phyloP scores from a whole-genome alignment of 2,329 filamentous ascomycete species.

The Neoscytalidium dimidiatum region DNA sequence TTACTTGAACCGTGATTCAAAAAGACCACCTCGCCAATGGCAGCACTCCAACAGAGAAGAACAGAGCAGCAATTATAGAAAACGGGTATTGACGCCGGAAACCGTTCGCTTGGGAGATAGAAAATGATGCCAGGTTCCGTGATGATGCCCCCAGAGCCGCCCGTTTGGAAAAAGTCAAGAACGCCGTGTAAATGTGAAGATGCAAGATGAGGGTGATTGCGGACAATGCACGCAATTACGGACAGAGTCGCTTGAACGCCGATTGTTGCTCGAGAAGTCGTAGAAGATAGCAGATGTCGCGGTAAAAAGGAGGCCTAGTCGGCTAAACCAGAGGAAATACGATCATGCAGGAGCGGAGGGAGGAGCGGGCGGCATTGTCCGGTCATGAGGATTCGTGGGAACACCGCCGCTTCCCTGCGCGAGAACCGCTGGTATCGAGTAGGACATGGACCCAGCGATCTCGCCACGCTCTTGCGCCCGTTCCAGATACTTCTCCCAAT shows the following conservation, averaged over 20 bases:
- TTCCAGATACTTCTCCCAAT: slow-evolving; percentile 76
- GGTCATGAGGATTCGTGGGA: slow-evolving; percentile 15
- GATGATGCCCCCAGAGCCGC: slow-evolving; percentile 15
- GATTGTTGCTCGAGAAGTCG: slow-evolving; percentile 8
- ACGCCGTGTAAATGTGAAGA: slow-evolving; percentile 20
- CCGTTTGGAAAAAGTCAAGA: slow-evolving; percentile 9
- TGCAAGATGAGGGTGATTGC: slow-evolving; percentile 5
- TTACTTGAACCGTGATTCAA: slow-evolving; percentile 5
- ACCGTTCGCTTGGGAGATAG: slow-evolving; percentile 8
- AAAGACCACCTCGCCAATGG: not conserved
- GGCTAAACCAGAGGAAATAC: not conserved
- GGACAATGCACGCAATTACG: slow-evolving; percentile 9
- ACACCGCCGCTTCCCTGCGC: slow-evolving; percentile 4
- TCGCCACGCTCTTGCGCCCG: slow-evolving; percentile 36
- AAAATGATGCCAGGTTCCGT: slow-evolving; percentile 17
- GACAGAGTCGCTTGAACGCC: slow-evolving; percentile 10
- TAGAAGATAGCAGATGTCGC: slow-evolving; percentile 4
- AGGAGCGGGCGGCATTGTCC: slow-evolving; percentile 14
- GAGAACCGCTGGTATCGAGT: slow-evolving; percentile 14
- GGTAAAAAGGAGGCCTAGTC: not conserved
- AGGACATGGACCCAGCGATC: not conserved
- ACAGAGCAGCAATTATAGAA: slow-evolving; percentile 10
- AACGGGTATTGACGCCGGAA: slow-evolving; percentile 20
- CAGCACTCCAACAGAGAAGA: not conserved
- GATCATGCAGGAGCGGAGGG: slow-evolving; percentile 12